Evolutionary conservation across 768 basidiomycete species (phyloP), one percentile per base, ranked within the genome.

Genomic region (Hygrocybe punicea): DNA sequence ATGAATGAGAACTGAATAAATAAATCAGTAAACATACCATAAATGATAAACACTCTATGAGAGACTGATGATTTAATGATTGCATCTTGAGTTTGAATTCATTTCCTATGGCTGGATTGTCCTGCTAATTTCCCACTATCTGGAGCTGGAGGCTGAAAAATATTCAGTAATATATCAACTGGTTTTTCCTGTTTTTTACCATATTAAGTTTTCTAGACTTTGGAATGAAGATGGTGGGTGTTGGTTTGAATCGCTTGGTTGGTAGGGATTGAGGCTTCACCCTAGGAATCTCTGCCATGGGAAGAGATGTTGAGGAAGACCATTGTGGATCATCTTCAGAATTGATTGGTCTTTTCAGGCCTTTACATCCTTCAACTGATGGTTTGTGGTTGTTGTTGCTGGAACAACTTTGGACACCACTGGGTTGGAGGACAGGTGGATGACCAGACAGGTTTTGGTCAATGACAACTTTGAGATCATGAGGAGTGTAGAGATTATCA

Each of bases 401-500:
- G 24, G 51, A 13, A 13, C 23, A 6, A 44, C 17, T 25, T 17
- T 50, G 24, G 9, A 3, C 24, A 4, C 3, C 24, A 33, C 16
- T 37, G 17, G 57, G n/a, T 13, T 47, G 17, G 29, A n/a, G 33
- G 51, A 13, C 13, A 44, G 29, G 23, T 25, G 19, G 14, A n/a
- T 23, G 13, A 19, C 9, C 24, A 11, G 44, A 10, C 4, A 23
- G 45, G 9, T 36, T 52, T 55, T 49, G 36, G 55, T 48, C 49
- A 19, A 54, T 45, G 33, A 55, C 53, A 25, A 34, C 62, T 48
- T 60, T 71, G 37, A 77, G 58, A 24, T 64, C 69, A 54, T 69
- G 71, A 23, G 79, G 79, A 14, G 76, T 80, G 24, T 62, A 63
- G 3, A 81, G 66, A 59, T 71, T 70, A 17, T 54, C 45, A n/a